Evolutionary conservation across 1,139 yeast genomes (phyloP).

Genomic region (Lodderomyces pseudojiufengensis): DNA sequence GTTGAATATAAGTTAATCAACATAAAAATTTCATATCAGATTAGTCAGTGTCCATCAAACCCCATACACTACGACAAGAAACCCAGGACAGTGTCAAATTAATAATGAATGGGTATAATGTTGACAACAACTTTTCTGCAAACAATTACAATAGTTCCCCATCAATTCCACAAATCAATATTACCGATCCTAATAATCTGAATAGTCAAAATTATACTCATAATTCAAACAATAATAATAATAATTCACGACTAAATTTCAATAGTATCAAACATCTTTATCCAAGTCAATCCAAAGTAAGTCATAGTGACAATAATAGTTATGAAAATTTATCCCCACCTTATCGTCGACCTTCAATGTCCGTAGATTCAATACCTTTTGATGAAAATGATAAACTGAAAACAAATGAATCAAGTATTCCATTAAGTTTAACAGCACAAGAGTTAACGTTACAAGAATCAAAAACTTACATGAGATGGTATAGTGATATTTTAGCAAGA

Average conservation of each 20-base stretch:
- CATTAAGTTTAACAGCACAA: slow-evolving; percentile 58
- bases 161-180: background rate
- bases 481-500: slow-evolving; percentile 62
- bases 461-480: slow-evolving; percentile 75
- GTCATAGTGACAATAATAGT: slow-evolving; percentile 11
- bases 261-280: slow-evolving; percentile 10
- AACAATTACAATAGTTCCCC: slow-evolving; percentile 3
- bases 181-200: slow-evolving; percentile 4
- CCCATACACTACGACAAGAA: no score
- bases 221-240: slow-evolving; percentile 1
- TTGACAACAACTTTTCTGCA: background rate
- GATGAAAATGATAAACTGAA: slow-evolving; percentile 3
- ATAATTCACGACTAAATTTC: slow-evolving; percentile 8
- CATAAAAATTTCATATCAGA: no score
- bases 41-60: no score
- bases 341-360: slow-evolving; percentile 2
- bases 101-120: slow-evolving; percentile 7
- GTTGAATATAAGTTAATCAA: no score
- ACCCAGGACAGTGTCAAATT: no score
- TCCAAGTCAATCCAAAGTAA: slow-evolving; percentile 9
- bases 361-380: slow-evolving; percentile 4
- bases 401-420: slow-evolving; percentile 27
- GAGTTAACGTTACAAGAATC: slow-evolving; percentile 64
- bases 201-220: slow-evolving; percentile 2
- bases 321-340: slow-evolving; percentile 7